A percentile compares a stretch with the other conserved stretches of the same genome.
Evolutionary conservation across 768 basidiomycete species (phyloP).

Genomic region (Mycena venus): DNA sequence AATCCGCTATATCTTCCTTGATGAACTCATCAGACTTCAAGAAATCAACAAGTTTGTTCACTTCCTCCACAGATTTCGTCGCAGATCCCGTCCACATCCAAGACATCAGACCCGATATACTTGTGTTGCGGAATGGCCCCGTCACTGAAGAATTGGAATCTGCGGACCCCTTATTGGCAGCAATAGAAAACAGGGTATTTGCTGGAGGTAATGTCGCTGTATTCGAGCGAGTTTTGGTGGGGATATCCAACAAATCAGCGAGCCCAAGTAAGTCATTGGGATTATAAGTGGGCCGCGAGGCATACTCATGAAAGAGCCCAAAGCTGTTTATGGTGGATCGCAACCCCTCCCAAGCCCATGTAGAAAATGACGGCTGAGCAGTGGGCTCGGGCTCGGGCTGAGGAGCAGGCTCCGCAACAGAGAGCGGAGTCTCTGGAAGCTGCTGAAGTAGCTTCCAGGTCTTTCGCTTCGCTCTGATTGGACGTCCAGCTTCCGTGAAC

Average conservation of each 20-base stretch:
- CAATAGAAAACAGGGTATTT: too few species aligned
- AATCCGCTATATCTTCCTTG: neutral
- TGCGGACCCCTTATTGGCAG: too few species aligned
- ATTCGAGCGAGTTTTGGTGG: neutral
- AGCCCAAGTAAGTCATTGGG: slow-evolving; percentile 19
- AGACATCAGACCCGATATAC: too few species aligned
- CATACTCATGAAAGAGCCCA: slow-evolving; percentile 30
- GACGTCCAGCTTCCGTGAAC: neutral
- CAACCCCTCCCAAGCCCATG: slow-evolving; percentile 14
- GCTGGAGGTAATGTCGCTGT: neutral
- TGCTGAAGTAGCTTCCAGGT: neutral
- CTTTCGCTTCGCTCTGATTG: neutral
- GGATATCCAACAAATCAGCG: neutral
- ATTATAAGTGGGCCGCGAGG: slow-evolving; percentile 28
- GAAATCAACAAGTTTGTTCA: neutral
- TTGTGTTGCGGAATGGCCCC: too few species aligned
- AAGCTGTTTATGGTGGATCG: slow-evolving; percentile 23
- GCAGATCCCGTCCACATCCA: neutral
- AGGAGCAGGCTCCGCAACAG: too few species aligned
- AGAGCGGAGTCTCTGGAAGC: neutral
- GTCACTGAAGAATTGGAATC: too few species aligned
- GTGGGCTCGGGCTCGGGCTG: neutral
- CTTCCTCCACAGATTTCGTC: neutral
- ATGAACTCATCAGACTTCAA: neutral
- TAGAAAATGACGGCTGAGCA: neutral